phyloP scores from a whole-genome alignment of 2,329 filamentous ascomycete genomes.

The Aureobasidium sp. region DNA sequence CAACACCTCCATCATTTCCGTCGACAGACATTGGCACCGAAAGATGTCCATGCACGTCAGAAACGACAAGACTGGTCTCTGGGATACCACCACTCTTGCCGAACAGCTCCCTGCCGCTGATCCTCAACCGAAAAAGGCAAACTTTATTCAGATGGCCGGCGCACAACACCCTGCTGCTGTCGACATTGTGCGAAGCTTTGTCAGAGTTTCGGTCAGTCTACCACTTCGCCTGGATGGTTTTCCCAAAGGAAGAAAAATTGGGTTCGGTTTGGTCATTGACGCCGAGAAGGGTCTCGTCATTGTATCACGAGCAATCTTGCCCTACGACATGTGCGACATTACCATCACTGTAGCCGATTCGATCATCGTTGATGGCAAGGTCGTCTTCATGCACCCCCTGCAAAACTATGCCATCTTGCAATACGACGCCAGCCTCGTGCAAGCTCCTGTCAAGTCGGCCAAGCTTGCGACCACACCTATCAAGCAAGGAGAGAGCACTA shows the following conservation, averaged over 20 bases:
- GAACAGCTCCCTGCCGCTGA: conserved; percentile 70
- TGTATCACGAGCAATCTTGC: conserved; percentile 88
- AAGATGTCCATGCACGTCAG: conserved; percentile 90
- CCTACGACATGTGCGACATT: conserved; percentile 95
- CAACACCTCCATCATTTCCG: conserved; percentile 83
- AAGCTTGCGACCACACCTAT: conserved; percentile 74
- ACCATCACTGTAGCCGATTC: conserved; percentile 94
- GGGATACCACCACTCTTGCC: conserved; percentile 86
- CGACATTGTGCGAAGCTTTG: conserved; percentile 88
- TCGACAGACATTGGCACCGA: conserved; percentile 91
- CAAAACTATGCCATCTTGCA: conserved; percentile 96
- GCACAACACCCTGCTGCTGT: conserved; percentile 85
- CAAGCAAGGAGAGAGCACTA: conserved; percentile 86
- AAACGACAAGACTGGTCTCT: conserved; percentile 83
- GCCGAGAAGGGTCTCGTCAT: conserved; percentile 92
- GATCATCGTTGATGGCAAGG: conserved; percentile 87
- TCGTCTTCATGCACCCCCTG: conserved; percentile 90
- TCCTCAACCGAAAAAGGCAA: conserved; percentile 68
- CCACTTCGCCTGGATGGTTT: conserved; percentile 97
- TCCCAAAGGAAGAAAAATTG: conserved; percentile 86
- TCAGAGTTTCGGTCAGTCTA: conserved; percentile 87
- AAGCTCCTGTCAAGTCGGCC: conserved; percentile 86
- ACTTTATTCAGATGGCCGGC: conserved; percentile 87
- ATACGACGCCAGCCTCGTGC: conserved; percentile 89
- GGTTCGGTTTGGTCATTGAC: conserved; percentile 95